Evolutionary conservation across 345 rosid genomes (phyloP).

Genomic region (Gossypium australe): DNA sequence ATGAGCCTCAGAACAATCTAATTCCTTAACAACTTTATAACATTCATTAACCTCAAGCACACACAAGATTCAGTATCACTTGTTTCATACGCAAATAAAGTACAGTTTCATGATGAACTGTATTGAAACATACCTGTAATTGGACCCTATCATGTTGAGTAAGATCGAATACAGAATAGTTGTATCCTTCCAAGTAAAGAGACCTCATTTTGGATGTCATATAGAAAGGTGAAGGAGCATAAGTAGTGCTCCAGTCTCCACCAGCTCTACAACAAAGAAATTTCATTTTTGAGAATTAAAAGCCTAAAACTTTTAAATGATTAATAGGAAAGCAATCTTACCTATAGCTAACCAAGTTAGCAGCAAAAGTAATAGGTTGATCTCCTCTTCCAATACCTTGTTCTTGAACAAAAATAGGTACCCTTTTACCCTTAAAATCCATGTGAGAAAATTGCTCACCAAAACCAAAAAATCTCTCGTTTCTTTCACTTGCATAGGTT

Average conservation of each 20-base stretch:
- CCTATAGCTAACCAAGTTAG: constrained; percentile 74
- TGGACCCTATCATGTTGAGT: constrained; percentile 55
- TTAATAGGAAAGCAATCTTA: constrained; percentile 7
- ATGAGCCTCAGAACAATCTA: constrained; percentile 5
- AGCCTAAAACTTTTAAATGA: background rate
- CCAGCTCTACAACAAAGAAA: constrained; percentile 45
- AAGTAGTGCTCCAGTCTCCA: constrained; percentile 72
- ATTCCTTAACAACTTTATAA: background rate
- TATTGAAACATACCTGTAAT: constrained; percentile 45
- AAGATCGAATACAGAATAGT: constrained; percentile 61
- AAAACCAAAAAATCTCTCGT: constrained; percentile 62
- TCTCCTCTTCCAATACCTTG: constrained; percentile 85
- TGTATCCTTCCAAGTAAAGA: constrained; percentile 64
- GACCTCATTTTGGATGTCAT: constrained; percentile 70
- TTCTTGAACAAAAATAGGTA: constrained; percentile 72
- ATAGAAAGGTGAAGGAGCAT: constrained; percentile 80
- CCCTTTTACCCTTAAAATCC: constrained; percentile 67
- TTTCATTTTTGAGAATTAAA: background rate
- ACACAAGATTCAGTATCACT: background rate
- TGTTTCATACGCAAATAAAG: background rate
- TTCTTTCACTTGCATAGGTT: constrained; percentile 49
- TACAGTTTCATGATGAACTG: background rate
- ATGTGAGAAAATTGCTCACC: constrained; percentile 73
- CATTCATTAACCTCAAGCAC: background rate
- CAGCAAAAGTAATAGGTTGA: constrained; percentile 68